phyloP scores from a whole-genome alignment of 345 rosid genomes.

The Aethionema arabicum region DNA sequence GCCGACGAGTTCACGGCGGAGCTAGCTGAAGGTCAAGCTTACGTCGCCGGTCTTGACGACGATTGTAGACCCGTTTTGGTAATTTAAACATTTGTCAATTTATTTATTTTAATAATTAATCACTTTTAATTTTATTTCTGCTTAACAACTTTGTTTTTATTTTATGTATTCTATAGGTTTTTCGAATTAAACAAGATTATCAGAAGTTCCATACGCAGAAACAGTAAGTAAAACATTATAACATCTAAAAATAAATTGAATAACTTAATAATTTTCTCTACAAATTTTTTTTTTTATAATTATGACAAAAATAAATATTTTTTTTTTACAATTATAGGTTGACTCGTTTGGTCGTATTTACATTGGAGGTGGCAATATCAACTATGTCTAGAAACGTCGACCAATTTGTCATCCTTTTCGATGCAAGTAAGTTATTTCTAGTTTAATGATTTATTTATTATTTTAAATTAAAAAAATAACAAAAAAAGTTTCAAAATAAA shows the following conservation, averaged over 20 bases:
- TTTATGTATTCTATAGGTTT: constrained; percentile 52
- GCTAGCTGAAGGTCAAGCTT: constrained; percentile 86
- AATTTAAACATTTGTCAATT: constrained; percentile 7
- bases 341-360: constrained; percentile 82
- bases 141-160: background rate
- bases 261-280: background rate
- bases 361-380: constrained; percentile 85
- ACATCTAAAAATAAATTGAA: background rate
- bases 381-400: constrained; percentile 80
- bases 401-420: constrained; percentile 86
- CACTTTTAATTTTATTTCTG: background rate
- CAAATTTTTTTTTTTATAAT: background rate
- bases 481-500: constrained; percentile 15
- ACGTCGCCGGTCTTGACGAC: constrained; percentile 90
- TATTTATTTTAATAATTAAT: background rate
- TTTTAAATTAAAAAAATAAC: background rate
- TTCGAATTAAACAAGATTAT: constrained; percentile 89
- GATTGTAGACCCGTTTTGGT: constrained; percentile 94
- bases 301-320: background rate
- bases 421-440: constrained; percentile 69
- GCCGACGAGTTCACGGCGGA: constrained; percentile 99
- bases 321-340: constrained; percentile 43
- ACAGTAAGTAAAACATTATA: constrained; percentile 49
- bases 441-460: background rate
- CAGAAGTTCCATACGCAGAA: constrained; percentile 81